phyloP scores from a whole-genome alignment of 2,329 filamentous ascomycete species.

The Elsinoe necatrix region DNA sequence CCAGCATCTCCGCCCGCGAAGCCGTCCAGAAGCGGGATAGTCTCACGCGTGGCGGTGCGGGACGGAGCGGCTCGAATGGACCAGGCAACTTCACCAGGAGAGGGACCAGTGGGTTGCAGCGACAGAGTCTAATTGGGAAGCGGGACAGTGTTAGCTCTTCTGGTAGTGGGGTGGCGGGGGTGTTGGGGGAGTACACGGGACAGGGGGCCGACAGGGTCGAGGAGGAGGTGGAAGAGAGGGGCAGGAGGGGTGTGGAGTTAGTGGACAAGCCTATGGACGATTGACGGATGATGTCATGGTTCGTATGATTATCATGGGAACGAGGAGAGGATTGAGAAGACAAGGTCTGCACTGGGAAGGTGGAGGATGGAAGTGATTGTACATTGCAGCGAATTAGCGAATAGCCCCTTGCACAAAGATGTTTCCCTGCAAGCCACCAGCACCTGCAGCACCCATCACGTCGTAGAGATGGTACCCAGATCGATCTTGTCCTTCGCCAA shows the following conservation, averaged over 20 bases:
- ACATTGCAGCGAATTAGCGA: slow-evolving; percentile 1
- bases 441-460: no score
- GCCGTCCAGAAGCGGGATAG: slow-evolving; percentile 57
- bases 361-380: neutral
- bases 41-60: slow-evolving; percentile 36
- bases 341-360: no score
- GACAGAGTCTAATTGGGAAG: slow-evolving; percentile 29
- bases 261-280: slow-evolving; percentile 67
- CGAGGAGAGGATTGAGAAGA: no score
- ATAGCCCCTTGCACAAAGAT: neutral
- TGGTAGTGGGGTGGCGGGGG: slow-evolving; percentile 32
- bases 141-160: slow-evolving; percentile 21
- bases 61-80: slow-evolving; percentile 40
- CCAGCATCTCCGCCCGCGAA: slow-evolving; percentile 22
- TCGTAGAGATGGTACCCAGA: no score
- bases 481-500: no score
- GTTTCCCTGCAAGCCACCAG: neutral
- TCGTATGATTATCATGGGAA: neutral
- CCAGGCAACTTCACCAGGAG: slow-evolving; percentile 32
- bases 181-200: slow-evolving; percentile 28
- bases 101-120: slow-evolving; percentile 23
- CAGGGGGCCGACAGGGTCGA: slow-evolving; percentile 27
- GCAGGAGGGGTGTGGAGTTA: slow-evolving; percentile 52
- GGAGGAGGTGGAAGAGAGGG: slow-evolving; percentile 27
- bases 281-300: neutral